Base-by-base conservation (phyloP, 208 protist species). In the Trypanosomatidae sp. region DNA sequence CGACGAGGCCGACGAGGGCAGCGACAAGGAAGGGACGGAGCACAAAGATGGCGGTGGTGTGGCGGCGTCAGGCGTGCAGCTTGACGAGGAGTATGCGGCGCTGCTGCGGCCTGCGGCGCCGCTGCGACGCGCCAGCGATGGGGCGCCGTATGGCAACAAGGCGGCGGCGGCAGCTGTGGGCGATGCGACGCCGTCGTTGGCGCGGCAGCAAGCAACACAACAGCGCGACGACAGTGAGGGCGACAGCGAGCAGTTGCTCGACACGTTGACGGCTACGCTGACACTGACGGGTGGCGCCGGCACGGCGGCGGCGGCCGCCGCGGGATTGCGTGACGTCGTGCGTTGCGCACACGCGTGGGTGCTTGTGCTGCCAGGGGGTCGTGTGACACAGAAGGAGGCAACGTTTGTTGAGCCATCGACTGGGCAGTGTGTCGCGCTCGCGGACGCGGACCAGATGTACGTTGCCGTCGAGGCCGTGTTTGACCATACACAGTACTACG, bases 311-410 rank as follows among this genome's bases (percentile, higher is more conserved):
- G n/a, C n/a, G n/a, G n/a, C n/a, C n/a, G n/a, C n/a, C n/a, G n/a
- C n/a, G n/a, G n/a, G n/a, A n/a, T n/a, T n/a, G n/a, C n/a, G n/a
- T n/a, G n/a, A n/a, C n/a, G n/a, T n/a, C n/a, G n/a, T n/a, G n/a
- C n/a, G n/a, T n/a, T n/a, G n/a, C n/a, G n/a, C 72, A 18, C 91
- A 96, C 63, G 70, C 63, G 22, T 96, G 91, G 88, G 73, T 96
- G 8, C 48, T 91, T 13, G 68, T 96, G 3, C 52, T 92, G 13
- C 75, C 80, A 24, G 80, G 80, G 6, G 67, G 71, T 8, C 53
- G 82, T 13, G 66, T 60, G 23, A 65, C 55, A 20, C 43, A 83
- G 19, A 61, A 77, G 13, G 53, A 78, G 13, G 48, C 74, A 0
- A 52, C 67, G 4, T 96, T 95, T 52, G 66, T 96, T 10, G 92